Evolutionary conservation across 257 asterid species (phyloP).

Genomic region (Plantago major): DNA sequence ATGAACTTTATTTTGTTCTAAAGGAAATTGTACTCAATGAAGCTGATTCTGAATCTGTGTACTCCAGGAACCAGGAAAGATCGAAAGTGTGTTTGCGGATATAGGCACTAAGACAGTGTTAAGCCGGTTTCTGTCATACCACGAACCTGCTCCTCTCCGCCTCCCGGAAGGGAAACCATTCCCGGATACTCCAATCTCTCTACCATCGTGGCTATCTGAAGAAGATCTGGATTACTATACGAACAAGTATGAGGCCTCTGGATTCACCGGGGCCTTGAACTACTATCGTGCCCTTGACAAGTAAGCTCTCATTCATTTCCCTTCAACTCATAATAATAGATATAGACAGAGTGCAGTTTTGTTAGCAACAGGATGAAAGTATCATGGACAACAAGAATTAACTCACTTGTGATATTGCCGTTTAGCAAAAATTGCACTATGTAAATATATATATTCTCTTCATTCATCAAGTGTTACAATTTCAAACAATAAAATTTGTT

Average conservation of each 20-base stretch:
- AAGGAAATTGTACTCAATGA: neutral
- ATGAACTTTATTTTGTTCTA: neutral
- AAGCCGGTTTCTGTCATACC: slow-evolving; percentile 35
- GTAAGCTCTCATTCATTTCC: slow-evolving; percentile 27
- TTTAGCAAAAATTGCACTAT: no score
- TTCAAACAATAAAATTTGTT: neutral
- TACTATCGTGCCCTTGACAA: slow-evolving; percentile 56
- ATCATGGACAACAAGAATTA: no score
- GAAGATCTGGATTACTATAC: slow-evolving; percentile 51
- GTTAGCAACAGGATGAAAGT: no score
- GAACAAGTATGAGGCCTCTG: slow-evolving; percentile 42
- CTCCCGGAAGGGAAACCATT: slow-evolving; percentile 46
- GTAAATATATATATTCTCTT: no score
- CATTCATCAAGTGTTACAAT: neutral
- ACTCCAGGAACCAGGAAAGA: slow-evolving; percentile 48
- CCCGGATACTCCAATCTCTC: slow-evolving; percentile 23
- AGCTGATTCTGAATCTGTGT: neutral
- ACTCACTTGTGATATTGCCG: no score
- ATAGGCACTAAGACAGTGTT: slow-evolving; percentile 43
- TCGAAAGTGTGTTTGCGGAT: slow-evolving; percentile 51
- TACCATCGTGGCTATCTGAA: slow-evolving; percentile 56
- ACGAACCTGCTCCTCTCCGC: slow-evolving; percentile 41
- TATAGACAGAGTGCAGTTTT: no score
- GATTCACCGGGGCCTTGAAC: slow-evolving; percentile 63
- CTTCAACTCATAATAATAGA: no score